Percentiles rank a stretch among this genome's conserved stretches.
Evolutionary conservation across 2,329 filamentous ascomycete genomes (phyloP).

Genomic region (Bipolaris victoriae): DNA sequence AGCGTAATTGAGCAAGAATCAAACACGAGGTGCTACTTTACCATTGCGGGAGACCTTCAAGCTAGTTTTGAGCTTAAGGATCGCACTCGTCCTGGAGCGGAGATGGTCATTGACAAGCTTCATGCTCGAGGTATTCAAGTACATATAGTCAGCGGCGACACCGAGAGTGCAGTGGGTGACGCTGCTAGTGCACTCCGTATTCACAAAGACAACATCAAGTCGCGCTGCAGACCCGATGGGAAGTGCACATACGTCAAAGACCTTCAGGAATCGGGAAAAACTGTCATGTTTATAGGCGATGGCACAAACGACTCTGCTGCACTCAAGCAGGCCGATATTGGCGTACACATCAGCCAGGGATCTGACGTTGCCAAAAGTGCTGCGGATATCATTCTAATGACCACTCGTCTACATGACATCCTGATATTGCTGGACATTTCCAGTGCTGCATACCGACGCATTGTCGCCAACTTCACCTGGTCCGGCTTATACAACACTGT

Average conservation of each 20-base stretch:
- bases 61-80: conserved; percentile 61
- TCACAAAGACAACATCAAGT: conserved; percentile 48
- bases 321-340: conserved; percentile 72
- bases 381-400: conserved; percentile 72
- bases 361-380: conserved; percentile 69
- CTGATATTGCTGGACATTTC: conserved; percentile 64
- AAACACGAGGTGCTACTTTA: conserved; percentile 42
- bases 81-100: conserved; percentile 57
- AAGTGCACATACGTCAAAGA: conserved; percentile 61
- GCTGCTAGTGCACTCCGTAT: conserved; percentile 54
- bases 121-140: conserved; percentile 56
- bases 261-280: conserved; percentile 29
- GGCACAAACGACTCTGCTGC: conserved; percentile 81
- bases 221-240: conserved; percentile 58
- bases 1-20: conserved; percentile 38
- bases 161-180: conserved; percentile 55
- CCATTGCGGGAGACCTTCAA: conserved; percentile 44
- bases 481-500: conserved; percentile 72
- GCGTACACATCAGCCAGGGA: conserved; percentile 68
- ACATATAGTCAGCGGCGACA: conserved; percentile 65
- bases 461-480: conserved; percentile 73
- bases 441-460: conserved; percentile 46
- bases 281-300: conserved; percentile 75
- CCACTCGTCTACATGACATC: conserved; percentile 62
- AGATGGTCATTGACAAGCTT: conserved; percentile 59